These are phyloP conservation scores for Macrophomina tecta DNA, from an alignment of 2,329 filamentous ascomycete species.

Conservation along the genomic window DNA sequence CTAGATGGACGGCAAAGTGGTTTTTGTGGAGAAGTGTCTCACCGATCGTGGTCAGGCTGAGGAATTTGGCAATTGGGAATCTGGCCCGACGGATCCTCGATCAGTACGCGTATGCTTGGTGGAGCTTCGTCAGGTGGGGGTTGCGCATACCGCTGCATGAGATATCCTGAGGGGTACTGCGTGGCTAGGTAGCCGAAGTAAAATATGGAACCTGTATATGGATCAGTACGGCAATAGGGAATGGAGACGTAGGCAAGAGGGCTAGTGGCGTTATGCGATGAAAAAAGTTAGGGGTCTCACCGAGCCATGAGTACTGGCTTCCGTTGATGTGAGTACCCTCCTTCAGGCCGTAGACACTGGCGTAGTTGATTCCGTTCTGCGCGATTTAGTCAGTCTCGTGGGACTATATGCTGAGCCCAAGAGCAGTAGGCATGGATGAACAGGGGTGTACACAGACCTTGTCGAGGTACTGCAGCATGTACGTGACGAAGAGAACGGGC, in stretches of 20 bases:
- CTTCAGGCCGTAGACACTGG: conserved; percentile 56
- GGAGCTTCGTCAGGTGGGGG: not conserved
- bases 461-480: conserved; percentile 50
- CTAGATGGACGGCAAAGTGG: not conserved
- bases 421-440: not conserved
- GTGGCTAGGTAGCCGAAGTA: conserved; percentile 57
- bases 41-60: conserved; percentile 49
- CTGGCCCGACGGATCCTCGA: not conserved
- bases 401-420: not conserved
- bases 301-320: conserved; percentile 60
- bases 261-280: not conserved
- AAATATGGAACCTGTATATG: conserved; percentile 49
- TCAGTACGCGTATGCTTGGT: conserved; percentile 8
- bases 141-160: conserved; percentile 45
- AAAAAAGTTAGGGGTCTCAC: conserved; percentile 24
- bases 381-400: not conserved
- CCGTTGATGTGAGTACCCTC: conserved; percentile 55
- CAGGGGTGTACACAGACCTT: conserved; percentile 40
- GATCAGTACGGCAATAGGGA: not conserved
- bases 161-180: conserved; percentile 53
- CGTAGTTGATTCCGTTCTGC: conserved; percentile 57
- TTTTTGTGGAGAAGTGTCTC: not conserved
- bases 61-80: conserved; percentile 54
- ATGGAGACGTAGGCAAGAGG: not conserved
- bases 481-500: conserved; percentile 42